Evolutionary conservation across 306 rosid species (phyloP).

Genomic region (Medicago ruthenica): DNA sequence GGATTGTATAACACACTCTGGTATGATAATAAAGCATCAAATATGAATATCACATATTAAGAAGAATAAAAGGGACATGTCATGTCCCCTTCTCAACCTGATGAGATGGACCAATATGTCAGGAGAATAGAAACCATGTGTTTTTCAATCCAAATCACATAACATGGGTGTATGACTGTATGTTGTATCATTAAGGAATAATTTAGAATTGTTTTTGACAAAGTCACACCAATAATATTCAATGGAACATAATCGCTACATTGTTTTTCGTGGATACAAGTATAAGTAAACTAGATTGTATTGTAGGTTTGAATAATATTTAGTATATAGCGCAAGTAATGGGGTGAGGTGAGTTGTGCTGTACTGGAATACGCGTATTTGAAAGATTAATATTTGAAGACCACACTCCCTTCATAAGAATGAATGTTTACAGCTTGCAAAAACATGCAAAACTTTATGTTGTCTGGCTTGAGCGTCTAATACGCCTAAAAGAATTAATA

Average conservation of each 20-base stretch:
- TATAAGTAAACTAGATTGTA: neutral
- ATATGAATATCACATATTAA: constrained; percentile 1
- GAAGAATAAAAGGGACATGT: neutral
- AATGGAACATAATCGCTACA: neutral
- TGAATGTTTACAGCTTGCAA: constrained; percentile 48
- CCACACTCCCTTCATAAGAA: constrained; percentile 28
- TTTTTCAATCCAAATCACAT: constrained; percentile 38
- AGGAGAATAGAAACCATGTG: constrained; percentile 36
- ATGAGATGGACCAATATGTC: constrained; percentile 34
- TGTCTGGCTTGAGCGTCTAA: constrained; percentile 46
- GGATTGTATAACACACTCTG: neutral
- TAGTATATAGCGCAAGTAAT: constrained; percentile 34
- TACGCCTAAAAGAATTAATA: constrained; percentile 16
- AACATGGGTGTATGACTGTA: constrained; percentile 44
- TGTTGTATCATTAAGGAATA: constrained; percentile 35
- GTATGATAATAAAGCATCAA: neutral
- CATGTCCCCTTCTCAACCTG: constrained; percentile 12
- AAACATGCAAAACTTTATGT: constrained; percentile 25
- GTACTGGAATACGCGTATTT: constrained; percentile 41
- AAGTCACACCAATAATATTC: constrained; percentile 15
- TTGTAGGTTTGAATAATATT: constrained; percentile 28
- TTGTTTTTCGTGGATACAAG: constrained; percentile 16
- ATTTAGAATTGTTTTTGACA: constrained; percentile 36
- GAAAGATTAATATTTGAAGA: constrained; percentile 27
- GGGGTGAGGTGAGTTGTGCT: constrained; percentile 30